Percentiles rank a stretch among this genome's conserved stretches.
Conservation (phyloP, 2,329 filamentous ascomycete genomes). For the Colletotrichum ledebouriae region DNA sequence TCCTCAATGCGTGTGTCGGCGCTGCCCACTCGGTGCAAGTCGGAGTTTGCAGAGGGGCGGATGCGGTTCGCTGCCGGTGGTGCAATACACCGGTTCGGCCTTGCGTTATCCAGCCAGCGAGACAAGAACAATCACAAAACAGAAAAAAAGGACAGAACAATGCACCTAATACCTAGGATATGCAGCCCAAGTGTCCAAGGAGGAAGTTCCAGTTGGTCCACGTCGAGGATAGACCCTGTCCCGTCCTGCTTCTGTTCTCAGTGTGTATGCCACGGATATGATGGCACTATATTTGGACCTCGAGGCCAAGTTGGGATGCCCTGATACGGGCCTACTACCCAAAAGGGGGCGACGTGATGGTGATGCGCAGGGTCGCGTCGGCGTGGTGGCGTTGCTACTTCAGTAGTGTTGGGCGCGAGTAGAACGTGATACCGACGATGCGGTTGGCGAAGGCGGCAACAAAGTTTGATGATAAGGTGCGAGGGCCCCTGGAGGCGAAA, state of each 20-base stretch:
- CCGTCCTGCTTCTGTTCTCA: constrained; percentile 1
- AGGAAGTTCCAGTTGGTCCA: constrained; percentile 34
- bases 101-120: constrained; percentile 25
- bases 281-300: constrained; percentile 31
- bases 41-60: constrained; percentile 21
- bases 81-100: constrained; percentile 39
- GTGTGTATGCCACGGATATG: constrained; percentile 17
- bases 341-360: constrained; percentile 25
- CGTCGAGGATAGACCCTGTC: constrained; percentile 27
- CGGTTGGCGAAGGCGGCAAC: constrained; percentile 31
- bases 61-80: constrained; percentile 36
- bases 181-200: constrained; percentile 26
- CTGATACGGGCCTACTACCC: constrained; percentile 27
- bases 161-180: background rate
- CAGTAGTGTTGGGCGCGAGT: constrained; percentile 15
- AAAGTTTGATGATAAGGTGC: constrained; percentile 36
- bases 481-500: constrained; percentile 22
- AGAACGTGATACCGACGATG: constrained; percentile 41
- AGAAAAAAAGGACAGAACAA: background rate
- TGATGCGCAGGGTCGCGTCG: constrained; percentile 38
- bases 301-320: constrained; percentile 6
- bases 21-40: constrained; percentile 4
- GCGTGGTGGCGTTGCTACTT: constrained; percentile 33
- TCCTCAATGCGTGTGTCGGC: constrained; percentile 28
- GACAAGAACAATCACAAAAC: background rate